Conservation (phyloP, 805 yeast species). For the Ogataea pilisensis region DNA sequence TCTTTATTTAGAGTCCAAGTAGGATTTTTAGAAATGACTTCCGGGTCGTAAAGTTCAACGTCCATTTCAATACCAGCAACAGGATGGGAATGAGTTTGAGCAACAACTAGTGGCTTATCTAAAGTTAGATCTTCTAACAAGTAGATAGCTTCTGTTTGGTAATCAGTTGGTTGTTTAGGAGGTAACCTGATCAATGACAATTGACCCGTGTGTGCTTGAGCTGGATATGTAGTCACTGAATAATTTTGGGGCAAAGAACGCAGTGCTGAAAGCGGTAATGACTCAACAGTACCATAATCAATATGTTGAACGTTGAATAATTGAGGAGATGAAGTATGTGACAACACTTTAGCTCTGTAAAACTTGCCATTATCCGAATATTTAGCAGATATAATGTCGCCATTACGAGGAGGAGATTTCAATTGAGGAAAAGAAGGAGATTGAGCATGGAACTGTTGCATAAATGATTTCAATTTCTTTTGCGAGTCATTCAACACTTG, state of each 20-base stretch:
- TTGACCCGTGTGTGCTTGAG: constrained; percentile 53
- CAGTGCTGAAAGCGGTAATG: constrained; percentile 40
- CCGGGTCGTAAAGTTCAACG: constrained; percentile 53
- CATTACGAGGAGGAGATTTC: constrained; percentile 41
- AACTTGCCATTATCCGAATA: constrained; percentile 49
- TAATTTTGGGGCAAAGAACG: constrained; percentile 52
- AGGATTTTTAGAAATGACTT: constrained; percentile 48
- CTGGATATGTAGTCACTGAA: constrained; percentile 35
- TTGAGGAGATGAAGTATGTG: constrained; percentile 40
- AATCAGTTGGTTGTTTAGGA: constrained; percentile 51
- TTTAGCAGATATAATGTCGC: constrained; percentile 54
- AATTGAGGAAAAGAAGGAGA: constrained; percentile 34
- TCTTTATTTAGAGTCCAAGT: constrained; percentile 57
- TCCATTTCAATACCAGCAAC: constrained; percentile 42
- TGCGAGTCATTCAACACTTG: constrained; percentile 40
- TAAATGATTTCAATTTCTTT: constrained; percentile 39
- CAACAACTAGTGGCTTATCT: constrained; percentile 52
- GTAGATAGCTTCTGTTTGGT: constrained; percentile 49
- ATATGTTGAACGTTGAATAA: constrained; percentile 51
- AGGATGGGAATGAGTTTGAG: constrained; percentile 40
- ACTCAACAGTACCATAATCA: constrained; percentile 57
- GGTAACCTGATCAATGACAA: constrained; percentile 55
- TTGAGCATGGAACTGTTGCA: constrained; percentile 41
- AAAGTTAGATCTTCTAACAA: constrained; percentile 49
- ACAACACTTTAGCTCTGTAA: constrained; percentile 53